These are phyloP conservation scores for Tephrocybe sp. DNA, from an alignment of 768 basidiomycete species.

Conservation along the genomic window DNA sequence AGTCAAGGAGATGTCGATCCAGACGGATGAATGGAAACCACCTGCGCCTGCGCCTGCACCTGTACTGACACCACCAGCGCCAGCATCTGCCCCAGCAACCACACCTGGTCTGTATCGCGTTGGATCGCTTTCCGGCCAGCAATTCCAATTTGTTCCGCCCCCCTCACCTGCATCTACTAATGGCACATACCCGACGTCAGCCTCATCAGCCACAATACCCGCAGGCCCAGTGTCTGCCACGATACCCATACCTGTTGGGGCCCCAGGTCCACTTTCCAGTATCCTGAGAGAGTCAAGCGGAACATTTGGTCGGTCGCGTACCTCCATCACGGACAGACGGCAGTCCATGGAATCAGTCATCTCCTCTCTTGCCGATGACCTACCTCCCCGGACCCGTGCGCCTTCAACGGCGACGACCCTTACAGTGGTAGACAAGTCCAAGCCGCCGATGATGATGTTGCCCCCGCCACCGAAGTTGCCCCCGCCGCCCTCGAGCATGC, in stretches of 20 bases:
- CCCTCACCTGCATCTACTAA: conserved; percentile 35
- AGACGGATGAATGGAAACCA: conserved; percentile 75
- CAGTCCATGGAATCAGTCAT: conserved; percentile 73
- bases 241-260: conserved; percentile 39
- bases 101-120: conserved; percentile 54
- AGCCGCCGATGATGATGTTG: conserved; percentile 82
- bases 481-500: conserved; percentile 71
- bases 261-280: conserved; percentile 29
- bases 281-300: conserved; percentile 53
- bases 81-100: conserved; percentile 28
- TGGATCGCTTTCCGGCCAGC: conserved; percentile 44
- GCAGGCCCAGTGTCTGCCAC: conserved; percentile 32
- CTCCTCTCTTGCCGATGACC: conserved; percentile 45
- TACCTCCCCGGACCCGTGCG: conserved; percentile 58
- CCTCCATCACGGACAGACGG: conserved; percentile 58
- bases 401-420: conserved; percentile 52
- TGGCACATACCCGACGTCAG: conserved; percentile 21
- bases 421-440: conserved; percentile 67
- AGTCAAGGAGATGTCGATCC: conserved; percentile 71
- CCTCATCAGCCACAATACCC: conserved; percentile 30
- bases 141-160: conserved; percentile 68
- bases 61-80: conserved; percentile 28
- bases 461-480: conserved; percentile 79
- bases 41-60: conserved; percentile 36
- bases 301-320: conserved; percentile 51